A percentile compares a stretch with the other conserved stretches of the same genome.
phyloP scores from a whole-genome alignment of 331 rosid species.

The Rosa hybrid region DNA sequence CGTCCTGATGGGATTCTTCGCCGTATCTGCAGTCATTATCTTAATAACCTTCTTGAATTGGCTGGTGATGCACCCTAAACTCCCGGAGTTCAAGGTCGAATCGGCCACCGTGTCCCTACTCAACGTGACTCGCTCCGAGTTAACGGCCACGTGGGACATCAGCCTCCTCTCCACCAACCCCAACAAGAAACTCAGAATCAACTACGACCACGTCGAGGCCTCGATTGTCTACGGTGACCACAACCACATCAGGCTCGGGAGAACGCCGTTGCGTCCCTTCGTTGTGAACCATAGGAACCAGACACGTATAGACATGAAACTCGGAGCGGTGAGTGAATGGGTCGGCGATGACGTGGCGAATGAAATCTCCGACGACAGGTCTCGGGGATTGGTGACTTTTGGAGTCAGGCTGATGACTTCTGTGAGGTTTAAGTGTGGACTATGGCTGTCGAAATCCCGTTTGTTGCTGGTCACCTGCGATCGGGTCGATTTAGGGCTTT shows the following conservation, averaged over 20 bases:
- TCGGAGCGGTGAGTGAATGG: not conserved
- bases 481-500: slow-evolving; percentile 11
- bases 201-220: slow-evolving; percentile 19
- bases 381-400: slow-evolving; percentile 27
- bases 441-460: not conserved
- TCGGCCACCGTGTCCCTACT: slow-evolving; percentile 23
- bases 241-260: slow-evolving; percentile 1
- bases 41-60: slow-evolving; percentile 22
- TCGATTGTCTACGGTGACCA: slow-evolving; percentile 17
- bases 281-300: slow-evolving; percentile 7
- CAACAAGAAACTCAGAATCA: slow-evolving; percentile 25
- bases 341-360: slow-evolving; percentile 10
- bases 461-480: slow-evolving; percentile 19
- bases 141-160: slow-evolving; percentile 30
- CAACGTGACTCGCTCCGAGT: slow-evolving; percentile 19
- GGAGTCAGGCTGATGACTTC: slow-evolving; percentile 16
- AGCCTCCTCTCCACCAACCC: slow-evolving; percentile 29
- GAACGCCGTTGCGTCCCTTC: slow-evolving; percentile 23
- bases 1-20: not conserved
- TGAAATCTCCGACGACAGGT: slow-evolving; percentile 18
- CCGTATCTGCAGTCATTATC: not conserved
- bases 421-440: slow-evolving; percentile 16
- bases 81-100: slow-evolving; percentile 33
- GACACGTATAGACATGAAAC: not conserved
- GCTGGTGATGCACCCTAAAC: slow-evolving; percentile 29